phyloP scores from a whole-genome alignment of 192 early-diverging fungal species.

The Podila epigama region DNA sequence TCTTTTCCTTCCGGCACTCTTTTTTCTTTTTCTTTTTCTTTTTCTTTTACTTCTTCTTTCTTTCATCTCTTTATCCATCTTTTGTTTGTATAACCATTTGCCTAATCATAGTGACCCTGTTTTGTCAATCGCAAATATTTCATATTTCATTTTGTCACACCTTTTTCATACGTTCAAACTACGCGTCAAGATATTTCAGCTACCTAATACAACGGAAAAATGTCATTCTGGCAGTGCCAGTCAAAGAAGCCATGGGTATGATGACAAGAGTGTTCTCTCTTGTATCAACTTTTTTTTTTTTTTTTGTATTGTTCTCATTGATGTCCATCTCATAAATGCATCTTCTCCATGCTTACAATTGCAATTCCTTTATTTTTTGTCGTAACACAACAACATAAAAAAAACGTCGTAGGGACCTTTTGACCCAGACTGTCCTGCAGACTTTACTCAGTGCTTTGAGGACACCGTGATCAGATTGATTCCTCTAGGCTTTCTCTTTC shows the following conservation, averaged over 20 bases:
- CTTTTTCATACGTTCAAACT: no score
- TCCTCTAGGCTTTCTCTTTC: conserved; percentile 9
- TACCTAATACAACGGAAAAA: no score
- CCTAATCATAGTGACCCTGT: no score
- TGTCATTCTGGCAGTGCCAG: conserved; percentile 46
- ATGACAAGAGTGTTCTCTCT: not conserved
- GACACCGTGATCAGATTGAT: conserved; percentile 24
- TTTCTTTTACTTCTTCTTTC: no score
- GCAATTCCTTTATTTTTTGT: no score
- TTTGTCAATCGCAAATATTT: not conserved
- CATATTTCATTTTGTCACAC: no score
- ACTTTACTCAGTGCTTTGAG: conserved; percentile 53
- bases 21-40: not conserved
- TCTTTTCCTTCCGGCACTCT: not conserved
- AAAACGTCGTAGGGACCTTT: no score
- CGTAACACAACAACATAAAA: no score
- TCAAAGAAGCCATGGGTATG: conserved; percentile 24
- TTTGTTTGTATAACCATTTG: not conserved
- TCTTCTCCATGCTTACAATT: no score
- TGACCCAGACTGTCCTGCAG: conserved; percentile 38
- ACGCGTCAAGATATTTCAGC: no score
- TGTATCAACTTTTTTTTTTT: not conserved
- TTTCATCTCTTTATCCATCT: not conserved
- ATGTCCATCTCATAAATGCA: not conserved
- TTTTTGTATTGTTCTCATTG: not conserved